Conservation (phyloP, 176 grass and related monocot species). For the Elymus sibiricus region DNA sequence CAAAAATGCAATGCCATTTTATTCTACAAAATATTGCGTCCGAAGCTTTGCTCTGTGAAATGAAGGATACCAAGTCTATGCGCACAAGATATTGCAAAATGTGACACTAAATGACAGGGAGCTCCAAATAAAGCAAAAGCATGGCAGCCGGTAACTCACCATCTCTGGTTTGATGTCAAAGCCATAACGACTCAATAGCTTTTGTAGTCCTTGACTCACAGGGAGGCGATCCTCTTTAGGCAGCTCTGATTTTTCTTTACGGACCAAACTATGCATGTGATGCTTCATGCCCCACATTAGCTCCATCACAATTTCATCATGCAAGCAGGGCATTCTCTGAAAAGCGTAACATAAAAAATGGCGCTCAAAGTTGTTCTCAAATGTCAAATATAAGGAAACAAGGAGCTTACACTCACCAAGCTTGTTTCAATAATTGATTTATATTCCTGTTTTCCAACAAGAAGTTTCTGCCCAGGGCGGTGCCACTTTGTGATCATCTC, state of each 20-base stretch:
- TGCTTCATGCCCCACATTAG: background rate
- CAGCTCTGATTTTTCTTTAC: background rate
- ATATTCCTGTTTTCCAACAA: background rate
- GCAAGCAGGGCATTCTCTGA: background rate
- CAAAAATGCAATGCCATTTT: background rate
- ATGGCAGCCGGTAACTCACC: background rate
- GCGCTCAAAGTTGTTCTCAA: background rate
- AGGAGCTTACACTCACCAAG: background rate
- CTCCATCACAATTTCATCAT: background rate
- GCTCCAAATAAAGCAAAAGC: background rate
- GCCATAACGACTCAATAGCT: background rate
- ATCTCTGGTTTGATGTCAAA: slow-evolving; percentile 19
- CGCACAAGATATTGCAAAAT: background rate
- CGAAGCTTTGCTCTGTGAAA: background rate
- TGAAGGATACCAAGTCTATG: background rate
- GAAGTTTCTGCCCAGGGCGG: background rate
- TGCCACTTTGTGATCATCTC: background rate
- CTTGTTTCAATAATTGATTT: background rate
- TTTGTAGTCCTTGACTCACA: background rate
- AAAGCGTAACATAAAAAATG: background rate
- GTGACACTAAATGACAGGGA: background rate
- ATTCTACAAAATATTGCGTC: background rate
- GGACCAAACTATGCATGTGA: background rate
- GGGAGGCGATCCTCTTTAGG: background rate
- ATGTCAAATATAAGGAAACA: background rate